A percentile compares a stretch with the other conserved stretches of the same genome.
phyloP scores from a whole-genome alignment of 2,329 filamentous ascomycete genomes.

The Nemania serpens region DNA sequence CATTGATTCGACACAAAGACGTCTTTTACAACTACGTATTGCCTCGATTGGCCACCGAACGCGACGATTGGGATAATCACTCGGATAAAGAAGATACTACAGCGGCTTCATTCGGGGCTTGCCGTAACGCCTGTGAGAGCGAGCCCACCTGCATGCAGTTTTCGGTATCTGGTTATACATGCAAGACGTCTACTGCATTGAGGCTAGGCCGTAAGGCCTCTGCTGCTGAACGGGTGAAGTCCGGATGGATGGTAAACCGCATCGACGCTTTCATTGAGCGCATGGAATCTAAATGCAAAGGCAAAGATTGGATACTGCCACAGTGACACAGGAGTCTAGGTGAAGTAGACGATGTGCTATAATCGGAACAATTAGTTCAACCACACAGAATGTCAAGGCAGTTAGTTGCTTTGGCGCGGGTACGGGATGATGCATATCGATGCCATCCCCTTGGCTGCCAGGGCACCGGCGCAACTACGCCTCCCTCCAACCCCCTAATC shows the following conservation, averaged over 20 bases:
- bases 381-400: not conserved
- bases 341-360: not conserved
- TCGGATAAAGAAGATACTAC: conserved; percentile 33
- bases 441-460: not conserved
- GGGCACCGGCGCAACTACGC: too few species aligned
- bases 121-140: conserved; percentile 35
- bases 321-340: conserved; percentile 8
- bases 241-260: conserved; percentile 42
- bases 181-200: conserved; percentile 36
- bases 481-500: not conserved
- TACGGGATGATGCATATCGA: not conserved
- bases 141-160: conserved; percentile 40
- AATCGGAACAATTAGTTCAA: not conserved
- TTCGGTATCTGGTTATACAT: conserved; percentile 36
- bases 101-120: conserved; percentile 34
- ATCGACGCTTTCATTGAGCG: conserved; percentile 35
- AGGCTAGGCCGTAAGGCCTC: conserved; percentile 35
- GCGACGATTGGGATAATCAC: conserved; percentile 41
- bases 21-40: conserved; percentile 38
- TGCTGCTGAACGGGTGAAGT: conserved; percentile 30
- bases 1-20: conserved; percentile 39
- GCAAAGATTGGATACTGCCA: conserved; percentile 35
- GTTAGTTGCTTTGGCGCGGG: not conserved
- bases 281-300: conserved; percentile 35
- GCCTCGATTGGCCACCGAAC: conserved; percentile 32